phyloP scores from a whole-genome alignment of 1,139 yeast species.

The Williopsis jadinii region DNA sequence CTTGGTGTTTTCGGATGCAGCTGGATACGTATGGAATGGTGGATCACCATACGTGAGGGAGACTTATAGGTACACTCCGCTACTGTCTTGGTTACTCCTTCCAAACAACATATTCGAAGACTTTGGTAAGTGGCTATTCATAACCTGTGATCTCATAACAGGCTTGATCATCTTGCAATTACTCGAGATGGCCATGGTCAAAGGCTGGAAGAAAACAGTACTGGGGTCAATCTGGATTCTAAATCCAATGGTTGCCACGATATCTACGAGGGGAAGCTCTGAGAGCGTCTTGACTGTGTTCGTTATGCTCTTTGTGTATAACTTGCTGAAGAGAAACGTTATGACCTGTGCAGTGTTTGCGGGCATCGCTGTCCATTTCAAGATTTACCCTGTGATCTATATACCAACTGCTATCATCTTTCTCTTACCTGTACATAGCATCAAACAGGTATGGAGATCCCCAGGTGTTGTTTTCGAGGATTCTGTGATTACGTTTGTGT shows the following conservation, averaged over 20 bases:
- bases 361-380: slow-evolving; percentile 83
- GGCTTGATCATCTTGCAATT: slow-evolving; percentile 58
- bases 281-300: slow-evolving; percentile 84
- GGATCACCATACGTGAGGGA: slow-evolving; percentile 75
- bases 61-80: slow-evolving; percentile 89
- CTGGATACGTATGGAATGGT: slow-evolving; percentile 58
- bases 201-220: slow-evolving; percentile 26
- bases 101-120: slow-evolving; percentile 47
- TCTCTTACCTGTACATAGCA: slow-evolving; percentile 4
- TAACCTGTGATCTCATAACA: slow-evolving; percentile 71
- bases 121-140: slow-evolving; percentile 75
- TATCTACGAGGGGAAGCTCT: slow-evolving; percentile 89
- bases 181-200: slow-evolving; percentile 24
- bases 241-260: slow-evolving; percentile 93
- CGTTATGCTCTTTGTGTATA: slow-evolving; percentile 54
- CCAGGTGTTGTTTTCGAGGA: slow-evolving; percentile 12
- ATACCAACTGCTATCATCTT: slow-evolving; percentile 18
- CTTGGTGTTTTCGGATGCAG: slow-evolving; percentile 88
- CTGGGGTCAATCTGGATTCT: slow-evolving; percentile 71
- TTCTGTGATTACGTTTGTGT: slow-evolving; percentile 38
- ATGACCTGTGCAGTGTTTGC: slow-evolving; percentile 54
- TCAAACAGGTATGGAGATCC: neutral
- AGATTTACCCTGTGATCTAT: slow-evolving; percentile 86
- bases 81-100: slow-evolving; percentile 72
- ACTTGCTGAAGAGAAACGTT: slow-evolving; percentile 29